These are phyloP conservation scores for Fraxinus dipetala DNA, from an alignment of 305 asterid genomes.

Conservation along the genomic window DNA sequence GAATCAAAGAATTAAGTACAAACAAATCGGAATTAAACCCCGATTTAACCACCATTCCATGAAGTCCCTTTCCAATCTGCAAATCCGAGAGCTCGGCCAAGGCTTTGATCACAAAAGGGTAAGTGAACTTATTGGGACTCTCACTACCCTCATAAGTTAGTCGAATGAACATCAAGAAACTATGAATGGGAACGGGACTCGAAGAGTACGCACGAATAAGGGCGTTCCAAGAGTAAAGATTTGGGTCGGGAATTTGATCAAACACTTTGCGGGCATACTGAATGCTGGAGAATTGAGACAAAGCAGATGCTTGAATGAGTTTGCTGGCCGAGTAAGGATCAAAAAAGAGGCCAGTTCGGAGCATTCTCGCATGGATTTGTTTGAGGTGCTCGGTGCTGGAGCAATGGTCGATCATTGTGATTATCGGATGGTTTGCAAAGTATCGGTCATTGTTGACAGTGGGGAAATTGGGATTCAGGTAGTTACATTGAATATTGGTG, in stretches of 20 bases:
- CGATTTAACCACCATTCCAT: conserved; percentile 63
- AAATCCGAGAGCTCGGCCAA: conserved; percentile 43
- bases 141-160: conserved; percentile 42
- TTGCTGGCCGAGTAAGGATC: conserved; percentile 78
- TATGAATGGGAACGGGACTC: conserved; percentile 33
- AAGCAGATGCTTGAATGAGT: conserved; percentile 49
- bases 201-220: conserved; percentile 66
- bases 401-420: conserved; percentile 50
- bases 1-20: conserved; percentile 55
- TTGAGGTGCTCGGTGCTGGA: conserved; percentile 46
- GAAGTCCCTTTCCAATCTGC: conserved; percentile 55
- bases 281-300: conserved; percentile 53
- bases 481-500: conserved; percentile 28
- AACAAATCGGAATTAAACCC: conserved; percentile 52
- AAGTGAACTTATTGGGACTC: conserved; percentile 64
- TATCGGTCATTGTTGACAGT: conserved; percentile 42
- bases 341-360: conserved; percentile 56
- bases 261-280: conserved; percentile 63
- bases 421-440: conserved; percentile 43
- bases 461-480: conserved; percentile 22
- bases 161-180: conserved; percentile 40
- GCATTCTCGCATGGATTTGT: conserved; percentile 74
- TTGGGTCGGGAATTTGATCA: conserved; percentile 71
- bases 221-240: conserved; percentile 67
- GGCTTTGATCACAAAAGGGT: conserved; percentile 77